Base-by-base conservation (phyloP, 2,329 filamentous ascomycete genomes). In the Fusarium nodosum region DNA sequence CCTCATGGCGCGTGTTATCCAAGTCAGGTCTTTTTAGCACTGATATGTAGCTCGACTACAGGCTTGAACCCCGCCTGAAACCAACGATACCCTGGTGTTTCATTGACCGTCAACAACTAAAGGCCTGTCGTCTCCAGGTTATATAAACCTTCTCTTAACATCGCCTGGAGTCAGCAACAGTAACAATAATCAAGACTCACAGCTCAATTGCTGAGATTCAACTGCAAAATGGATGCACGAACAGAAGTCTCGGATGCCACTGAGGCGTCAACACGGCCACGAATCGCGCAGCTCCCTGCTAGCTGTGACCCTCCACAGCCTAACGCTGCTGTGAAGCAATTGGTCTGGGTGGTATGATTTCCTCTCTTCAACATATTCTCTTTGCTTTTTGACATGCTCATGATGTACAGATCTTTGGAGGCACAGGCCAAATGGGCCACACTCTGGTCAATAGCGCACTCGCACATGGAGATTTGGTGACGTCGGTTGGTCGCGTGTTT, bases 351-450 rank as follows among this genome's bases (percentile, higher is more conserved):
- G 77, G 93, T 96, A 84, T 36, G 51, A 62, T 45, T 30, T 26
- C 22, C 47, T 30, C 33, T 30, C 24, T 55, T 57, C 38, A 54
- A 18, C 36, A 24, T n/a, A 28, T 36, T 46, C 20, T 22, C 38
- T 28, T 56, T 31, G 7, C 18, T 42, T 20, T 46, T 48, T 4
- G 30, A 18, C 16, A 42, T 26, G 20, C 60, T 67, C 28, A 72
- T 56, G 13, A 39, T 39, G 30, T 20, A 45, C 41, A 94, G 93
- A 85, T 98, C 56, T 99, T 97, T 80, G 96, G 96, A 50, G 94
- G 93, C 50, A 97, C 94, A n/a, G 96, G 96, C 58, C 96, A 99
- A 76, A 97, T 98, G 86, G 96, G 96, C 62, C 91, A 93, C 54
- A 97, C 93, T 10, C 88, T 98, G 22, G 93, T 95, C 63, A 95